These are phyloP conservation scores for Myriosclerotinia curreyana DNA, from an alignment of 2,329 filamentous ascomycete genomes.

Conservation along the genomic window DNA sequence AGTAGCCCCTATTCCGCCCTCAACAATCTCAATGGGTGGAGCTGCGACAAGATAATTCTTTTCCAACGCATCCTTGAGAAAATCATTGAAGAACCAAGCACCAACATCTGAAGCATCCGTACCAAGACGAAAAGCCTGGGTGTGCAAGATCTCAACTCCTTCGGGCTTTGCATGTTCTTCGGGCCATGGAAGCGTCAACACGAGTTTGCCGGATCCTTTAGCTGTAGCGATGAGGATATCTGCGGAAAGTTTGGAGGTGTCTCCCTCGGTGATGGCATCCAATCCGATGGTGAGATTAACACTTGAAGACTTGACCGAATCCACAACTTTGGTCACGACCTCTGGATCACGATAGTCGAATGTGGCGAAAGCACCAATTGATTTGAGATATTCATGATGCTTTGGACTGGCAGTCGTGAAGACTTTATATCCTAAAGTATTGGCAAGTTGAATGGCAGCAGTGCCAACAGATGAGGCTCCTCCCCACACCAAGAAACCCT, in stretches of 20 bases:
- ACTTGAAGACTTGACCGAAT: slow-evolving; percentile 16
- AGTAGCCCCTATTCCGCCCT: slow-evolving; percentile 23
- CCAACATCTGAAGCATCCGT: slow-evolving; percentile 22
- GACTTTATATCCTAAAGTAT: slow-evolving; percentile 44
- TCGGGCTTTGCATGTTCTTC: slow-evolving; percentile 12
- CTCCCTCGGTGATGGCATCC: slow-evolving; percentile 23
- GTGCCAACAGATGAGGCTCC: slow-evolving; percentile 28
- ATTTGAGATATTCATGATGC: slow-evolving; percentile 40
- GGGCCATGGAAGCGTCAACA: slow-evolving; percentile 16
- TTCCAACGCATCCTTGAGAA: slow-evolving; percentile 22
- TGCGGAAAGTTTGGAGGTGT: slow-evolving; percentile 8
- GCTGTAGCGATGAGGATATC: slow-evolving; percentile 20
- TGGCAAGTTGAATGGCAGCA: slow-evolving; percentile 45
- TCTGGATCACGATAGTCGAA: slow-evolving; percentile 43
- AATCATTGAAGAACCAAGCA: slow-evolving; percentile 28
- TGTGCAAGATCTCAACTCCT: slow-evolving; percentile 22
- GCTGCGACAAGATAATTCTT: slow-evolving; percentile 23
- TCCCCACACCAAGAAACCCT: slow-evolving; percentile 39
- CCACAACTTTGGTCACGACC: slow-evolving; percentile 23
- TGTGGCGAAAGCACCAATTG: slow-evolving; percentile 42
- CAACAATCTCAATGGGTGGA: slow-evolving; percentile 26
- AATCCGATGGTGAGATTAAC: slow-evolving; percentile 22
- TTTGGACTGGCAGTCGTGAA: slow-evolving; percentile 40
- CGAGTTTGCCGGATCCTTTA: slow-evolving; percentile 21
- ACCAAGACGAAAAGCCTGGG: background rate